phyloP scores from a whole-genome alignment of 306 rosid genomes.

The Begonia loranthoides region DNA sequence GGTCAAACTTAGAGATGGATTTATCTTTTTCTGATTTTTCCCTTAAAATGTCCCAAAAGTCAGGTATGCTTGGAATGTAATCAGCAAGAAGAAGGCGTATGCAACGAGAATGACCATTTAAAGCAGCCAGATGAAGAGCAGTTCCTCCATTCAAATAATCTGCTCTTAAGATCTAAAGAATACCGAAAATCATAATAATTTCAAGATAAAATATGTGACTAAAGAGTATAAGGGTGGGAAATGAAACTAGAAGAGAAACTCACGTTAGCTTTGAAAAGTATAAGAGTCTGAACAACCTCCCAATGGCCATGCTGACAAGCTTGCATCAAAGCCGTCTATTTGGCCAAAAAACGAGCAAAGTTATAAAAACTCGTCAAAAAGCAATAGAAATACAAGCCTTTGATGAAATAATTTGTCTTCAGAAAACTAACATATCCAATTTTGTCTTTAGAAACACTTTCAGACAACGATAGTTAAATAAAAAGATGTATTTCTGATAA shows the following conservation, averaged over 20 bases:
- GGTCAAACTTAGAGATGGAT: slow-evolving; percentile 41
- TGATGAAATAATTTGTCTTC: too few relatives aligned
- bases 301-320: slow-evolving; percentile 99
- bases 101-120: slow-evolving; percentile 92
- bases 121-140: slow-evolving; percentile 90
- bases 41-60: slow-evolving; percentile 44
- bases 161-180: slow-evolving; percentile 63
- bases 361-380: too few relatives aligned
- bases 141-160: slow-evolving; percentile 97
- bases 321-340: slow-evolving; percentile 99
- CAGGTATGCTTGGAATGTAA: slow-evolving; percentile 64
- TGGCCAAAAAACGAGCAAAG: background rate
- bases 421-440: too few relatives aligned
- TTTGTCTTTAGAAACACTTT: too few relatives aligned
- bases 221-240: background rate
- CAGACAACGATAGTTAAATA: too few relatives aligned
- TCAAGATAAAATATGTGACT: background rate
- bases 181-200: background rate
- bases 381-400: too few relatives aligned
- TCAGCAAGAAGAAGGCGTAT: slow-evolving; percentile 70
- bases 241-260: slow-evolving; percentile 7
- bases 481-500: too few relatives aligned
- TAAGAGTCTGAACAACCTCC: slow-evolving; percentile 86
- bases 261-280: slow-evolving; percentile 71
- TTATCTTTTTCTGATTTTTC: slow-evolving; percentile 18